A percentile compares a stretch with the other conserved stretches of the same genome.
Conservation (phyloP, 2,329 filamentous ascomycete species). For the Fusarium sp. region DNA sequence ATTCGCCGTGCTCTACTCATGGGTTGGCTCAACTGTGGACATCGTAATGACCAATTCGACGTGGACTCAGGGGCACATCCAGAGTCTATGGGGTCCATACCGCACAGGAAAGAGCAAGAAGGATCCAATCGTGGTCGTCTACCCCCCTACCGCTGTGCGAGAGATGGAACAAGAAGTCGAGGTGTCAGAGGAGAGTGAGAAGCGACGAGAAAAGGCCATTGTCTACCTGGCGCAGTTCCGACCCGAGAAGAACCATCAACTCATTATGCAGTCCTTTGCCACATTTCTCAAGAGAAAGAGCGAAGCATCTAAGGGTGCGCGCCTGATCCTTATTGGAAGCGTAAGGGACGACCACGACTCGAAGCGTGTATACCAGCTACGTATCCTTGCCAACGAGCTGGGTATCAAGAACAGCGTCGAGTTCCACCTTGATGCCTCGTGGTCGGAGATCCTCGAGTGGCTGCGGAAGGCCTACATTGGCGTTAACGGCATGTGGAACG, state of each 20-base stretch:
- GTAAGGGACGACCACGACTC: slow-evolving; percentile 88
- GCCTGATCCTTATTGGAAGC: slow-evolving; percentile 87
- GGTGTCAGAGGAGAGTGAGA: slow-evolving; percentile 76
- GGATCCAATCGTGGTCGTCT: slow-evolving; percentile 79
- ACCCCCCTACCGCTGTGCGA: slow-evolving; percentile 90
- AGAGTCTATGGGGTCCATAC: slow-evolving; percentile 79
- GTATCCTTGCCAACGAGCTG: slow-evolving; percentile 87
- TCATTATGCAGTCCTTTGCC: slow-evolving; percentile 88
- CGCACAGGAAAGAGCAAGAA: slow-evolving; percentile 58
- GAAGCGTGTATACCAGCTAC: slow-evolving; percentile 87
- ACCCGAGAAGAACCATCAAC: slow-evolving; percentile 94
- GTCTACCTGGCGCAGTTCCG: slow-evolving; percentile 98
- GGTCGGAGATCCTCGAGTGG: slow-evolving; percentile 87
- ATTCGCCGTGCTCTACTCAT: slow-evolving; percentile 86
- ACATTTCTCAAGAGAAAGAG: slow-evolving; percentile 72
- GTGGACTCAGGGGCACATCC: slow-evolving; percentile 91
- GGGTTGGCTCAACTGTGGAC: slow-evolving; percentile 85
- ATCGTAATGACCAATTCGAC: slow-evolving; percentile 97
- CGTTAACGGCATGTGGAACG: slow-evolving; percentile 99
- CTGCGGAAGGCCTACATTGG: slow-evolving; percentile 82
- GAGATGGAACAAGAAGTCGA: slow-evolving; percentile 82
- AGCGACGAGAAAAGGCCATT: slow-evolving; percentile 75
- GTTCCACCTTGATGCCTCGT: slow-evolving; percentile 90
- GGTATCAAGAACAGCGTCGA: slow-evolving; percentile 85
- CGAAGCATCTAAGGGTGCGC: slow-evolving; percentile 66